Base-by-base conservation (phyloP, 441 rosid species). In the Metrosideros polymorpha region DNA sequence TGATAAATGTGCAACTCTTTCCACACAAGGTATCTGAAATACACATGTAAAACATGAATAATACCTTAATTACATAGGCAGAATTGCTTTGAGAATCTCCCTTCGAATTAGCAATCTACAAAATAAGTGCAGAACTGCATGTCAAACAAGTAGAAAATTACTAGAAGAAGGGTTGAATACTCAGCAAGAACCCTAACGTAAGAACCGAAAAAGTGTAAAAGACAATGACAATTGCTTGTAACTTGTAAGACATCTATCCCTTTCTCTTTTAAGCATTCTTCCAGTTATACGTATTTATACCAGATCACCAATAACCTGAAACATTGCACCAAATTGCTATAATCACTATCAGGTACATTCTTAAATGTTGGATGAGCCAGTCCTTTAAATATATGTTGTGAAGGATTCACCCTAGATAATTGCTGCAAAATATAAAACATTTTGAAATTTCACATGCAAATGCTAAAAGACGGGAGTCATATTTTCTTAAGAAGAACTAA, bases 71-170 rank as follows among this genome's bases (percentile, higher is more conserved):
- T 85, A 94, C 85, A 88, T 95, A 95, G 5, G 97, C 93, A 90
- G 98, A 94, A 89, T 93, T 94, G 76, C 92, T 92, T 83, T 92
- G 93, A 91, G 89, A 55, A 82, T 93, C 96, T 89, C 95, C 99
- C 91, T 94, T 95, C 85, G 92, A 89, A 83, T 91, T 90, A 85
- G 89, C 91, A 89, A 95, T 95, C 99, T 95, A 94, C 97, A 96
- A 94, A 94, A 94, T 91, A 94, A 96, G 91, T 91, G 92, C 91
- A 93, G 89, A 93, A 96, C 97, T 92, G 96, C 98, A 94, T 88
- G 97, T 97, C 97, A 97, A 94, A 91, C 90, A 91, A 90, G 91
- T 92, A 92, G 89, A 89, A 90, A 93, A 91, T 95, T 93, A 94
- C 93, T 89, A 87, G 85, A 84, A 84, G 95, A 91, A 71, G 49